Evolutionary conservation across 2,329 filamentous ascomycete species (phyloP), one percentile per base, ranked within the genome.

Genomic region (Colletotrichum shisoi): DNA sequence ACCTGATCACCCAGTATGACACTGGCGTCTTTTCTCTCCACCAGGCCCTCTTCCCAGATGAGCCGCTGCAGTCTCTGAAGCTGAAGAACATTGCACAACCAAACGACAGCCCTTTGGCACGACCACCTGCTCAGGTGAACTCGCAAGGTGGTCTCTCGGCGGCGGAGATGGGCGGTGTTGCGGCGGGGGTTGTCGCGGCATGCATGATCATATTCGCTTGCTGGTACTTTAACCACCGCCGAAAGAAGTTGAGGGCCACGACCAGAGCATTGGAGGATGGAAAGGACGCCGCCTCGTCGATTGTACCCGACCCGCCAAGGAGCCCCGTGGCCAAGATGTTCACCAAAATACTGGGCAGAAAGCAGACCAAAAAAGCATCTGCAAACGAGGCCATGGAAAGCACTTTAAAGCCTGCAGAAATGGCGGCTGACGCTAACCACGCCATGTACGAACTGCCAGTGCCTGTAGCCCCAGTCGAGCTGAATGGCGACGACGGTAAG

Each of bases 1-100:
- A 88, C 67, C 75, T 88, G 6, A 80, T 86, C 39, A 85, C 82
- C 31, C 83, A 82, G 69, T 88, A 87, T 71, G 86, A 88, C 68
- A 79, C 80, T 42, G 79, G 76, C 17, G 74, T 75, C 13, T 88
- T 87, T 73, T 84, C 84, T 1, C 71, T 90, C 27, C 82, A 87
- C 62, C 84, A 87, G 71, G 86, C 86, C 11, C 72, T 72, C 57
- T 84, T 87, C 72, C 82, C 86, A n/a, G 70, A 78, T 53, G 73
- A 80, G 13, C 78, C 81, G 2, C 69, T 73, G 40, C 74, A 68
- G 13, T 79, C 80, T 69, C 80, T 77, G 34, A 80, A 78, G 42
- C 73, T 85, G 34, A 73, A 78, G 21, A 73, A 74, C 13, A 83
- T 86, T 45, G 73, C 77, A 13, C 79, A 80, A 49, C 77, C 82